phyloP scores from a whole-genome alignment of 257 asterid species.

The Primulina tabacum region DNA sequence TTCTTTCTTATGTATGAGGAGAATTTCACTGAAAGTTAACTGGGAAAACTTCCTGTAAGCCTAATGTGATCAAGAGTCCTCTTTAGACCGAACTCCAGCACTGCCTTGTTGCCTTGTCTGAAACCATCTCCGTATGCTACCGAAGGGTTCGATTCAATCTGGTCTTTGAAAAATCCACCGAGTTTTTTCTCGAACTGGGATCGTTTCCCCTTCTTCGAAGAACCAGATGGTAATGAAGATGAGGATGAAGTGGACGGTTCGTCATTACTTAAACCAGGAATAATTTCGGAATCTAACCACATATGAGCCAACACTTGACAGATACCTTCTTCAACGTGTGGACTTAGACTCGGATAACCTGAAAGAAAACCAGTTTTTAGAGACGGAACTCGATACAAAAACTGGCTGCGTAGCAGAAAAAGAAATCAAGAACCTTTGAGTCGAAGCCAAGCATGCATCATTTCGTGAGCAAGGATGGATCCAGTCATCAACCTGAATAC shows the following conservation, averaged over 20 bases:
- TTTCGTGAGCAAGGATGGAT: slow-evolving; percentile 94
- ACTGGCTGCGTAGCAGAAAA: not conserved
- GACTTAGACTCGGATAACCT: slow-evolving; percentile 71
- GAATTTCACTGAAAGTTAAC: not conserved
- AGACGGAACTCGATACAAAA: slow-evolving; percentile 11
- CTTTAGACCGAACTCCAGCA: slow-evolving; percentile 65
- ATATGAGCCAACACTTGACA: slow-evolving; percentile 95
- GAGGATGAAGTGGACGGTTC: slow-evolving; percentile 41
- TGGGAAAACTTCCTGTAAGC: slow-evolving; percentile 49
- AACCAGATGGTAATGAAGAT: slow-evolving; percentile 49
- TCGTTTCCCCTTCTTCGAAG: slow-evolving; percentile 88
- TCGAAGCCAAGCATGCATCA: slow-evolving; percentile 99
- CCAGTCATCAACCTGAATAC: slow-evolving; percentile 76
- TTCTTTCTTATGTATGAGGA: not conserved
- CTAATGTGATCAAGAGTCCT: slow-evolving; percentile 83
- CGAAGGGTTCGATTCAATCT: slow-evolving; percentile 81
- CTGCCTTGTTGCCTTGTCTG: slow-evolving; percentile 76
- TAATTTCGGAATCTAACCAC: slow-evolving; percentile 90
- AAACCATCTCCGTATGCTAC: slow-evolving; percentile 90
- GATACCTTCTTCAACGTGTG: slow-evolving; percentile 92
- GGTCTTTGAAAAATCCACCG: slow-evolving; percentile 75
- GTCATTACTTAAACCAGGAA: slow-evolving; percentile 34
- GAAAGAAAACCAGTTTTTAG: slow-evolving; percentile 18
- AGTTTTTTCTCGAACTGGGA: slow-evolving; percentile 82
- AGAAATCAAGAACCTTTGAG: slow-evolving; percentile 55